A percentile compares a stretch with the other conserved stretches of the same genome.
These are phyloP conservation scores for Pseudohalonectria lignicola DNA, from an alignment of 2,329 filamentous ascomycete genomes.

Conservation along the genomic window DNA sequence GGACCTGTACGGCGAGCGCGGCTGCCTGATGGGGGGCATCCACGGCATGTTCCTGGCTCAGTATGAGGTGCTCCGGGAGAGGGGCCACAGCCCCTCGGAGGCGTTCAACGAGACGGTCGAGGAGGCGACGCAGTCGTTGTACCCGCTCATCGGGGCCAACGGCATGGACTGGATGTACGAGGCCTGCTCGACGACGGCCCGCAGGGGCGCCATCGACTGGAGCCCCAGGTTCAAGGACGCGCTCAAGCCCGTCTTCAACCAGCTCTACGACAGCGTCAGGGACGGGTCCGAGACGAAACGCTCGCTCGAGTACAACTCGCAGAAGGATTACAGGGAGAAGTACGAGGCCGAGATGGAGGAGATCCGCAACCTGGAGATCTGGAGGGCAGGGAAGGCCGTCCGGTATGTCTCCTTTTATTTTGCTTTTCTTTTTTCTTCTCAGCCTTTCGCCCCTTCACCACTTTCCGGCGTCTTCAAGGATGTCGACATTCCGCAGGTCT, in stretches of 20 bases:
- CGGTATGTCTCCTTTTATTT: conserved; percentile 41
- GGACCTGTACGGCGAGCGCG: conserved; percentile 98
- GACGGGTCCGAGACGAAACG: conserved; percentile 91
- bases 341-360: conserved; percentile 98
- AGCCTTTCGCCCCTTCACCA: conserved; percentile 1
- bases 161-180: conserved; percentile 99
- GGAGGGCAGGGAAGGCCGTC: conserved; percentile 96
- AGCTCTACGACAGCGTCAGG: conserved; percentile 87
- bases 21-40: conserved; percentile 99
- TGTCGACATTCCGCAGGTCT: conserved; percentile 12
- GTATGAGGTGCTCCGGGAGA: conserved; percentile 99
- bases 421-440: background rate
- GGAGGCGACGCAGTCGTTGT: conserved; percentile 96
- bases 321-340: conserved; percentile 90
- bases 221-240: conserved; percentile 93
- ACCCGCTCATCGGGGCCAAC: conserved; percentile 93
- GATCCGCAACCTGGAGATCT: conserved; percentile 97
- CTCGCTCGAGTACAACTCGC: conserved; percentile 93
- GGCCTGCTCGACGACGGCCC: conserved; percentile 96
- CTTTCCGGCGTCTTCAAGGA: background rate
- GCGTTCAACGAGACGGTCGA: conserved; percentile 99
- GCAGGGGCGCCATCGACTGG: conserved; percentile 98
- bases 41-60: conserved; percentile 99
- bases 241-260: conserved; percentile 97
- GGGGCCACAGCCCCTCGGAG: conserved; percentile 93